Base-by-base conservation (phyloP, 148 eudicot genomes). In the Linanthus parryae region DNA sequence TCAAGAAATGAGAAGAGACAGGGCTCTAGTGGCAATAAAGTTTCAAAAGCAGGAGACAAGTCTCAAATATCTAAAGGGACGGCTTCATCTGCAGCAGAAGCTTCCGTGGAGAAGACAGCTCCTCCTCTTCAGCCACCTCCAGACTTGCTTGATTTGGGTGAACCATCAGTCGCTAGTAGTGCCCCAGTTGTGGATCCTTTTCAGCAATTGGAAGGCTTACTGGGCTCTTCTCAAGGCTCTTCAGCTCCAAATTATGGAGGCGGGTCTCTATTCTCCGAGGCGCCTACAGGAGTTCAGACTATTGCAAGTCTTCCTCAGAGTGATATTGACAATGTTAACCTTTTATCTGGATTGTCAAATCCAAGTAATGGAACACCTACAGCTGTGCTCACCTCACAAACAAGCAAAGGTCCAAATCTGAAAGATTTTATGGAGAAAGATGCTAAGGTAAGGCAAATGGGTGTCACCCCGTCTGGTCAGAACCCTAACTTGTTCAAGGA, bases 401-500 rank as follows among this genome's bases (percentile, higher is more conserved):
- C 46, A 46, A 75, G 52, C 56, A 92, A 87, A 73, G 99, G 99
- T 23, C 83, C 83, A 13, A 82, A 75, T 64, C 64, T 56, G 26
- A 81, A 78, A 74, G 88, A 84, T 47, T 68, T 84, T 37, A 48
- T 88, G 65, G 80, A 84, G 27, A 92, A 84, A 57, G 96, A 88
- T 78, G 85, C 95, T 44, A 67, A 73, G 24, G 90, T 88, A 49
- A 79, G 99, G 67, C 94, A 84, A 63, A 73, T 84, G 83, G 99
- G 96, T 31, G 94, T 88, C 65, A 84, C 66, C 11, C 99, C 85
- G 17, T 33, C 82, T 11, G 82, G 61, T 52, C 91, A 70, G 63
- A 87, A 92, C 67, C 99, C 96, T 16, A 88, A 69, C 73, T 64
- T 92, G 64, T 92, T 92, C 65, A 82, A 68, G 48, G 96, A 88